Evolutionary conservation across 169 alveolate genomes (phyloP), one percentile per base, ranked within the genome.

Genomic region (Fabrea salina): DNA sequence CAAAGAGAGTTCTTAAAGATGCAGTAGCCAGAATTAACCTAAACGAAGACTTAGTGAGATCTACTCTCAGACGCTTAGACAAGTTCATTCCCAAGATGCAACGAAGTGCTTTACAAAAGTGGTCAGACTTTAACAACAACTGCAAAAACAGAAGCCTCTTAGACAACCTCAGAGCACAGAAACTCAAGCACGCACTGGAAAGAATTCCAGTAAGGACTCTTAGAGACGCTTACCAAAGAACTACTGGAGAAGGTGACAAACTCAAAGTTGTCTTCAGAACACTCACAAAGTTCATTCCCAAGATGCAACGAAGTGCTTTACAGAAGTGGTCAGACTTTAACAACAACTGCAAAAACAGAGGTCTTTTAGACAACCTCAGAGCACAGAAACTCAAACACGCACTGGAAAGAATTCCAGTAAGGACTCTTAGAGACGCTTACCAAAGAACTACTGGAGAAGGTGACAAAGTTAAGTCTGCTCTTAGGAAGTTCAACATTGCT

Each of bases 341-440:
- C 11, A 0, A 61, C 1, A 51, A 13, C 3, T 33, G 44, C 32
- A 13, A 37, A 13, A 37, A 0, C 25, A 61, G 39, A 5, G 13
- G 13, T 1, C 11, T 35, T 16, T 5, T 61, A 30, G 74, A 61
- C 25, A 37, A 16, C 25, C 8, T 61, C 19, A 61, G 49, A 27
- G 41, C 66, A 1, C 67, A 68, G 3, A 68, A 68, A 30, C 66
- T 68, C 1, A 33, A 19, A 22, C 40, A n/a, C 0, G 4, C 78
- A n/a, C 39, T 68, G 7, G 30, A 37, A 16, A 68, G 35, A 44
- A 37, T 68, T 11, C 78, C 78, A 16, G 19, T n/a, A 16, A 40
- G 78, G 4, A 68, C 35, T 8, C 7, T 32, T n/a, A 68, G 30
- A 47, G 78, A 68, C 30, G 78, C 64, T 13, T 68, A 43, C 32